Evolutionary conservation across 1,284 basidiomycete species (phyloP).

Genomic region (Trichosporon ovoides): DNA sequence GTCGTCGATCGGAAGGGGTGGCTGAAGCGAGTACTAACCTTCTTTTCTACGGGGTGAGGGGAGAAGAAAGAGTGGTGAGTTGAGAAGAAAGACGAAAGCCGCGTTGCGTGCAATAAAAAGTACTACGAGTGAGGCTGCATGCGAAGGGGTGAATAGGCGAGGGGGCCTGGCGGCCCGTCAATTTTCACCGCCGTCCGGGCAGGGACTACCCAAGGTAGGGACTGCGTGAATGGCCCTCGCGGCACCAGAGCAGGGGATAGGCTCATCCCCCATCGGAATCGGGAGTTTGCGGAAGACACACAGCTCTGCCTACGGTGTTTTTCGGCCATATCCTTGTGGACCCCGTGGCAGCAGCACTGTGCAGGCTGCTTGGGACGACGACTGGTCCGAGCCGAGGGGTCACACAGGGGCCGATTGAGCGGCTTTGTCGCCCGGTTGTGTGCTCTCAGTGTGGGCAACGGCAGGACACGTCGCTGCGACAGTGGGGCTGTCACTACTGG

Average conservation of each 20-base stretch:
- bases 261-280: constrained; percentile 7
- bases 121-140: background rate
- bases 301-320: background rate
- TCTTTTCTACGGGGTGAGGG: constrained; percentile 14
- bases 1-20: constrained; percentile 5
- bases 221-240: no score
- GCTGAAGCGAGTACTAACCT: constrained; percentile 11
- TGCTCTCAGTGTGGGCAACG: background rate
- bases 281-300: constrained; percentile 1
- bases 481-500: no score
- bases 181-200: constrained; percentile 3
- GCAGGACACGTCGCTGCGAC: no score
- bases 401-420: background rate
- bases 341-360: background rate
- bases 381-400: background rate
- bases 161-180: background rate
- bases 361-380: no score
- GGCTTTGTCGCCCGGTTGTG: background rate
- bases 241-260: background rate
- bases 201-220: no score
- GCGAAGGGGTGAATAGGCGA: background rate
- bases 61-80: constrained; percentile 24
- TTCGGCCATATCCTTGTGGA: background rate
- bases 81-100: constrained; percentile 13
- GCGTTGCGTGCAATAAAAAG: constrained; percentile 3